These are phyloP conservation scores for Saccharomycopsis sp. DNA, from an alignment of 805 yeast genomes.

Conservation along the genomic window DNA sequence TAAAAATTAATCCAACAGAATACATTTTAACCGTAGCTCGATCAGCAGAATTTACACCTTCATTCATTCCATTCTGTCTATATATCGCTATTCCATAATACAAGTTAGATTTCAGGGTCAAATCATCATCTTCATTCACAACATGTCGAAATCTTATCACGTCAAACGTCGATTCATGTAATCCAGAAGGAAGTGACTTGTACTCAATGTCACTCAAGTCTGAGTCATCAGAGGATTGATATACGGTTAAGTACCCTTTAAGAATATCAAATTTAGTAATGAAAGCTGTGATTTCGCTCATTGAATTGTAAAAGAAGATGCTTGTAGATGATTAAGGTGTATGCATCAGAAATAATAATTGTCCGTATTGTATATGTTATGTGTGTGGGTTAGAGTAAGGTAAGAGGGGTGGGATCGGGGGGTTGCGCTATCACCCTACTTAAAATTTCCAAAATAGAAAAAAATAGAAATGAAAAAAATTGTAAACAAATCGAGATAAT, in stretches of 20 bases:
- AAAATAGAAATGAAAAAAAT: no score
- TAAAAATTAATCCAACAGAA: conserved; percentile 11
- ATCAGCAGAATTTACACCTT: conserved; percentile 7
- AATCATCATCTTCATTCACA: background rate
- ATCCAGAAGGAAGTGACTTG: conserved; percentile 19
- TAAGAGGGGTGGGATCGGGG: no score
- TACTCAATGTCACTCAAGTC: conserved; percentile 9
- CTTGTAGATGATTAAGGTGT: no score
- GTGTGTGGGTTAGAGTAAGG: no score
- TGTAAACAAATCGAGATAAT: no score
- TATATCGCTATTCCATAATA: conserved; percentile 11
- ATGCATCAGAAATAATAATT: no score
- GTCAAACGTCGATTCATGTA: conserved; percentile 13
- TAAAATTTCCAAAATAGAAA: no score
- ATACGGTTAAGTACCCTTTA: conserved; percentile 12
- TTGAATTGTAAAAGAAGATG: no score
- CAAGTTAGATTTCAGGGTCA: background rate
- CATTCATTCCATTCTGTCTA: conserved; percentile 18
- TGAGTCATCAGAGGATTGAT: background rate
- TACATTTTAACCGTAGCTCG: conserved; percentile 16
- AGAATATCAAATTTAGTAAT: conserved; percentile 18
- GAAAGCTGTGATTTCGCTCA: no score
- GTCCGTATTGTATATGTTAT: no score
- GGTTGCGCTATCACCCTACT: no score
- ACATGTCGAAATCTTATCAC: conserved; percentile 8